Conservation (phyloP, 805 yeast genomes). For the Candida nitratophila region DNA sequence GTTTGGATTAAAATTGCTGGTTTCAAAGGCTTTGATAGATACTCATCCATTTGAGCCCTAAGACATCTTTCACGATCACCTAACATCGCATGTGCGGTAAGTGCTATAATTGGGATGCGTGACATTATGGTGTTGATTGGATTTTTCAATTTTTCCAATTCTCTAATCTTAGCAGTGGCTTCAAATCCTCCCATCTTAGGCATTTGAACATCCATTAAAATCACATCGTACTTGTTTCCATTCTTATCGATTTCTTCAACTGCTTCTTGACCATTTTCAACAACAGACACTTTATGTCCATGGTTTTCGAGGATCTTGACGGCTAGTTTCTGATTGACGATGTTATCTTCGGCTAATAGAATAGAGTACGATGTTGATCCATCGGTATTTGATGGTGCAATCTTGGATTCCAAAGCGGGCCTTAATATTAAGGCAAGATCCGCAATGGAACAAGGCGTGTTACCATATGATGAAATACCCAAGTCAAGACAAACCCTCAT, state of each 20-base stretch:
- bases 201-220: slow-evolving; percentile 92
- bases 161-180: slow-evolving; percentile 79
- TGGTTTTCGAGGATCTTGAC: slow-evolving; percentile 80
- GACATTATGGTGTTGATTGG: slow-evolving; percentile 64
- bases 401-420: slow-evolving; percentile 79
- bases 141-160: slow-evolving; percentile 77
- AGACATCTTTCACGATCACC: slow-evolving; percentile 85
- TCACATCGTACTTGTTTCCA: slow-evolving; percentile 55
- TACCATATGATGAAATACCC: slow-evolving; percentile 84
- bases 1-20: slow-evolving; percentile 80
- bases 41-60: slow-evolving; percentile 90
- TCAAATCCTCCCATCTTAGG: slow-evolving; percentile 95
- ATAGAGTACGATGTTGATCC: slow-evolving; percentile 70
- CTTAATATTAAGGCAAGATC: slow-evolving; percentile 79
- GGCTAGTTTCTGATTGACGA: slow-evolving; percentile 83
- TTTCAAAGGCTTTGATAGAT: slow-evolving; percentile 80
- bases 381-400: slow-evolving; percentile 73
- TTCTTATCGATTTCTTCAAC: slow-evolving; percentile 63
- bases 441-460: slow-evolving; percentile 76
- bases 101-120: slow-evolving; percentile 81
- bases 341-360: slow-evolving; percentile 78
- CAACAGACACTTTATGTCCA: slow-evolving; percentile 79
- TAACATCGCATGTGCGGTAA: slow-evolving; percentile 92
- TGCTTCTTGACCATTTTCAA: slow-evolving; percentile 81
- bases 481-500: slow-evolving; percentile 78